Percentiles rank a stretch among this genome's conserved stretches.
These are phyloP conservation scores for Domatiomyces catenatus DNA, from an alignment of 2,329 filamentous ascomycete species.

Conservation along the genomic window DNA sequence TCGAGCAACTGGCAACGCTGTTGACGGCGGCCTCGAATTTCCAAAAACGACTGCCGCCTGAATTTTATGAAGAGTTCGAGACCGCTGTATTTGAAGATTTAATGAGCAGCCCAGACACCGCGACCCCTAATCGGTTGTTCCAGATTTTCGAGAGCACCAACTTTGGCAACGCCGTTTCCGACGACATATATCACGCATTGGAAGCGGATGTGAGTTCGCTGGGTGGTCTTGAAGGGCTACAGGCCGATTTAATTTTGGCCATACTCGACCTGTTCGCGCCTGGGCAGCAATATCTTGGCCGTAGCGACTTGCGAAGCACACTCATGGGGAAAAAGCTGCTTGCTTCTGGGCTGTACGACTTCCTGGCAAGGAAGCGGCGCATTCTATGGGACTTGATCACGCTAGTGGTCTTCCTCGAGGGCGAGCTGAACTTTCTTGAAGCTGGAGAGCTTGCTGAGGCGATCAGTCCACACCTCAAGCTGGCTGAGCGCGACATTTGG, in stretches of 20 bases:
- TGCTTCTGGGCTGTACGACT: conserved; percentile 65
- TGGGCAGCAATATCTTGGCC: conserved; percentile 53
- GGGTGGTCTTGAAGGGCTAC: conserved; percentile 33
- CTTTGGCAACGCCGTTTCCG: conserved; percentile 63
- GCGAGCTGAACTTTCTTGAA: conserved; percentile 60
- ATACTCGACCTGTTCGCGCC: conserved; percentile 34
- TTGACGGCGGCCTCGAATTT: conserved; percentile 57
- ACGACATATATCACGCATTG: conserved; percentile 64
- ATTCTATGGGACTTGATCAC: conserved; percentile 70
- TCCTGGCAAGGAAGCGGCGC: conserved; percentile 54
- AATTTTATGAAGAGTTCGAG: conserved; percentile 52
- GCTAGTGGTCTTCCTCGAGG: conserved; percentile 72
- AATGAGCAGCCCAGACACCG: conserved; percentile 55
- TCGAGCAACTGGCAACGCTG: conserved; percentile 44
- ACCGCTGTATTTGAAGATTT: conserved; percentile 56
- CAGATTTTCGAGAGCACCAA: conserved; percentile 63
- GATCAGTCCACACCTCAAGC: conserved; percentile 54
- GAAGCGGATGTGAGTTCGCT: conserved; percentile 52
- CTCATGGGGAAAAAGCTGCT: conserved; percentile 25
- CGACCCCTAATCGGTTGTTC: conserved; percentile 59
- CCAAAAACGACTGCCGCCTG: conserved; percentile 52
- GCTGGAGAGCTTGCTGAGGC: conserved; percentile 41
- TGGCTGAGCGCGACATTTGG: conserved; percentile 55
- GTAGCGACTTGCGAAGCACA: conserved; percentile 8
- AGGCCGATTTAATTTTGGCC: conserved; percentile 37